These are phyloP conservation scores for Melanogaster broomeanus DNA, from an alignment of 768 basidiomycete genomes.

Conservation along the genomic window DNA sequence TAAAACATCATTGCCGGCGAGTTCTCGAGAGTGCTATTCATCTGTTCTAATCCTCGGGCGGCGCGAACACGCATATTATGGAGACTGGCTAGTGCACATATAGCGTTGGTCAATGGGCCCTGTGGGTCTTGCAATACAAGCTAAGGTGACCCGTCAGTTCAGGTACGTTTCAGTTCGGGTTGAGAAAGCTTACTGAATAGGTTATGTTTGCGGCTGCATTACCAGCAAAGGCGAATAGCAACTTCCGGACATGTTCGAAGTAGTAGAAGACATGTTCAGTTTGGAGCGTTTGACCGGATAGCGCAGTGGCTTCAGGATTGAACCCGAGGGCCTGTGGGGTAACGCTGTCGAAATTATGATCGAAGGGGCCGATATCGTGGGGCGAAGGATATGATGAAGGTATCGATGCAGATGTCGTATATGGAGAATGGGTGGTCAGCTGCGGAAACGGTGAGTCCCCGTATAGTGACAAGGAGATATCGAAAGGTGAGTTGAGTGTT, in stretches of 20 bases:
- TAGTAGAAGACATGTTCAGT: slow-evolving; percentile 71
- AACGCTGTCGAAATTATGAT: slow-evolving; percentile 36
- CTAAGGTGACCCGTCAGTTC: slow-evolving; percentile 20
- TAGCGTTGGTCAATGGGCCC: slow-evolving; percentile 70
- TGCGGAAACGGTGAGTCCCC: slow-evolving; percentile 29
- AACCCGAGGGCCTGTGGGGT: slow-evolving; percentile 32
- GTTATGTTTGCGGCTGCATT: slow-evolving; percentile 64
- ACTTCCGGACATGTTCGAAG: slow-evolving; percentile 67
- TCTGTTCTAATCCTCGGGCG: slow-evolving; percentile 60
- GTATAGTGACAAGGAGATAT: slow-evolving; percentile 26
- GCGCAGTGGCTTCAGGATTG: slow-evolving; percentile 16
- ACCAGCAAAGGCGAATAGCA: slow-evolving; percentile 67
- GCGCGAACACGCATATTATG: slow-evolving; percentile 65
- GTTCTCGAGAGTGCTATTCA: slow-evolving; percentile 52
- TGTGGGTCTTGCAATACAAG: slow-evolving; percentile 65
- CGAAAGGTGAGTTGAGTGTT: slow-evolving; percentile 32
- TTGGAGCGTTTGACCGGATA: slow-evolving; percentile 46
- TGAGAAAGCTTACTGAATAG: slow-evolving; percentile 54
- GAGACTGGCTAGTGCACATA: slow-evolving; percentile 74
- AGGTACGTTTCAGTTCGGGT: slow-evolving; percentile 2
- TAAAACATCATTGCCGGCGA: slow-evolving; percentile 66
- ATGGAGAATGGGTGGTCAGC: slow-evolving; percentile 31
- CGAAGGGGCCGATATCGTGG: slow-evolving; percentile 33
- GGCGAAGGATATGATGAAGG: slow-evolving; percentile 37
- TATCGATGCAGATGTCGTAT: slow-evolving; percentile 35